Conservation (phyloP, 176 grass and related monocot genomes). For the Phyllostachys edulis region DNA sequence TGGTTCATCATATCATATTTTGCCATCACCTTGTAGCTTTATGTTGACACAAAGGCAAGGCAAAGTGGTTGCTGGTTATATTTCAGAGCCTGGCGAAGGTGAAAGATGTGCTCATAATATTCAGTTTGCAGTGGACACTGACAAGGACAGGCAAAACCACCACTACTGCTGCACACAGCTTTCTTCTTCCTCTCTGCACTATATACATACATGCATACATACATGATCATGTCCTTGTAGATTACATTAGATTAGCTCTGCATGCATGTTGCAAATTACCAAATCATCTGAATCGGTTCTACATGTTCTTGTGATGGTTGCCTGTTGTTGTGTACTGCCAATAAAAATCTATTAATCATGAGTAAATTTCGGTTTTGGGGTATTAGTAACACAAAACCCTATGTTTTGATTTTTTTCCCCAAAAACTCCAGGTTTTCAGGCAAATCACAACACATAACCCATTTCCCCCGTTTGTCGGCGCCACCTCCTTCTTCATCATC, state of each 20-base stretch:
- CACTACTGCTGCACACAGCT: neutral
- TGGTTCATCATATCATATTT: neutral
- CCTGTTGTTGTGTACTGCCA: neutral
- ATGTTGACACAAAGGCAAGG: slow-evolving; percentile 41
- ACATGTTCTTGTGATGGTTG: slow-evolving; percentile 14
- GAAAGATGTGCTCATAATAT: slow-evolving; percentile 40
- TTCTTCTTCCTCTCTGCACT: neutral
- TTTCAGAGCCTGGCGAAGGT: slow-evolving; percentile 30
- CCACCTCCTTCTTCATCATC: too few species aligned
- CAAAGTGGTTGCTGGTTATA: slow-evolving; percentile 18
- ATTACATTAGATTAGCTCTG: neutral
- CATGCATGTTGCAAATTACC: neutral
- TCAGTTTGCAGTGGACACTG: slow-evolving; percentile 31
- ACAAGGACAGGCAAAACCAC: slow-evolving; percentile 34
- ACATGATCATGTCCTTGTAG: slow-evolving; percentile 16
- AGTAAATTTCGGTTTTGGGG: too few species aligned
- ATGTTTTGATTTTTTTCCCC: too few species aligned
- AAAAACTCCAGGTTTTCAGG: too few species aligned
- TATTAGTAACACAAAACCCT: too few species aligned
- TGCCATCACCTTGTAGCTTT: slow-evolving; percentile 35
- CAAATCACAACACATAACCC: too few species aligned
- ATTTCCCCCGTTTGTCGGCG: too few species aligned
- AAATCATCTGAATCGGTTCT: slow-evolving; percentile 23
- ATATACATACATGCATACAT: neutral
- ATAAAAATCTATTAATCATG: slow-evolving; percentile 38